phyloP scores from a whole-genome alignment of 257 asterid genomes.

The Hygrophila difformis region DNA sequence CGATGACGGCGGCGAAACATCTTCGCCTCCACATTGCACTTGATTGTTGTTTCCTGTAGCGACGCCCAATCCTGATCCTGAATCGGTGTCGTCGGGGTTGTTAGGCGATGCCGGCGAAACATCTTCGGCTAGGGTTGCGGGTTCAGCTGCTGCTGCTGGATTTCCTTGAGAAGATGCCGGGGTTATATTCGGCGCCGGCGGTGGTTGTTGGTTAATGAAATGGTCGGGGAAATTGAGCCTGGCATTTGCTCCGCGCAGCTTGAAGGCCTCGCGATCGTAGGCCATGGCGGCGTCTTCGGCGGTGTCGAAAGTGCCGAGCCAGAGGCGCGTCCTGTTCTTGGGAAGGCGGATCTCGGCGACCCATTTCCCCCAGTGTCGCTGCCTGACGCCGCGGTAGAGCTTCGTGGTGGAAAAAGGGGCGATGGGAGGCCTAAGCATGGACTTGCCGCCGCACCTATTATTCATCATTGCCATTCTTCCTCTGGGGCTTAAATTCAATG shows the following conservation, averaged over 20 bases:
- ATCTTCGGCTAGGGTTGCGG: conserved; percentile 12
- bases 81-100: conserved; percentile 20
- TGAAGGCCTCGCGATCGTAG: conserved; percentile 84
- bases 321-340: conserved; percentile 75
- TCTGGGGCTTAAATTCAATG: conserved; percentile 66
- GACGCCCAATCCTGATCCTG: conserved; percentile 25
- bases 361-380: conserved; percentile 98
- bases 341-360: conserved; percentile 96
- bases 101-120: conserved; percentile 13
- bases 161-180: conserved; percentile 12
- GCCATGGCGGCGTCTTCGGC: conserved; percentile 96
- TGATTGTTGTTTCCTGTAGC: conserved; percentile 19
- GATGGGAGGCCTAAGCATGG: conserved; percentile 28
- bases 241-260: conserved; percentile 80
- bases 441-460: conserved; percentile 27
- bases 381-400: conserved; percentile 85
- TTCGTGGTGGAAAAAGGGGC: conserved; percentile 49
- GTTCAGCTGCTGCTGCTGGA: background rate
- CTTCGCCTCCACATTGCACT: conserved; percentile 21
- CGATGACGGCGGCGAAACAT: conserved; percentile 26
- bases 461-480: conserved; percentile 75
- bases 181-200: conserved; percentile 4
- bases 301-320: conserved; percentile 93
- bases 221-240: conserved; percentile 77
- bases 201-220: conserved; percentile 17